Evolutionary conservation across 495 filamentous ascomycete genomes (phyloP), one percentile per base, ranked within the genome.

Genomic region (Tuber brumale): DNA sequence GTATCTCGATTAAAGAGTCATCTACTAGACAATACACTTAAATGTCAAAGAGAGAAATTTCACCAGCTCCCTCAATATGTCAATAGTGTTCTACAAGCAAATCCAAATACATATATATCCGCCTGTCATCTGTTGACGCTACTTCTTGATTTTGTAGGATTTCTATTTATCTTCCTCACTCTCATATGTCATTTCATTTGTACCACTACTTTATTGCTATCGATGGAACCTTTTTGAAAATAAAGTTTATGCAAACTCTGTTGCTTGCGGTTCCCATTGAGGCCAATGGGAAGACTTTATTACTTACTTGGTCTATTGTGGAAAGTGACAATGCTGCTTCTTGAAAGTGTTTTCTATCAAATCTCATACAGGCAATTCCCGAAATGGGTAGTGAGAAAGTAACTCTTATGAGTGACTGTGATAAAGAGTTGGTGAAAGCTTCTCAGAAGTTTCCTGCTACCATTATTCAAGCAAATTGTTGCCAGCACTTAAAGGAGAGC

Each of bases 221-320:
- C 42, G 75, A 79, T 61, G 46, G 46, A 7, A 79, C 77, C n/a
- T 73, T 77, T 70, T 70, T 79, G 6, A 76, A 76, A 37, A 61
- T 16, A 10, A 31, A 31, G 9, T 75, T 61, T 71, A 16, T 31
- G 0, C 70, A 76, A n/a, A 41, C 51, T 76, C 42, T 72, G 0
- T n/a, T 76, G 42, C 57, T 76, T 14, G 70, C 45, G 0, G 70
- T 75, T n/a, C 57, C 69, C 2, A 57, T 72, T 41, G 70, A 71
- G 71, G 42, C 74, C 0, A 45, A 61, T 37, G 42, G 51, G 9
- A 66, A 71, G 43, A 70, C 39, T 37, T 35, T 19, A n/a, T 21
- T 71, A 18, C 74, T 75, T 7, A 42, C 69, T 61, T 51, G 44
- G 69, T 23, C 69, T 27, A n/a, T 71, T 57, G 69, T 75, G 2